These are phyloP conservation scores for Claviceps pusilla DNA, from an alignment of 2,329 filamentous ascomycete genomes.

Conservation along the genomic window DNA sequence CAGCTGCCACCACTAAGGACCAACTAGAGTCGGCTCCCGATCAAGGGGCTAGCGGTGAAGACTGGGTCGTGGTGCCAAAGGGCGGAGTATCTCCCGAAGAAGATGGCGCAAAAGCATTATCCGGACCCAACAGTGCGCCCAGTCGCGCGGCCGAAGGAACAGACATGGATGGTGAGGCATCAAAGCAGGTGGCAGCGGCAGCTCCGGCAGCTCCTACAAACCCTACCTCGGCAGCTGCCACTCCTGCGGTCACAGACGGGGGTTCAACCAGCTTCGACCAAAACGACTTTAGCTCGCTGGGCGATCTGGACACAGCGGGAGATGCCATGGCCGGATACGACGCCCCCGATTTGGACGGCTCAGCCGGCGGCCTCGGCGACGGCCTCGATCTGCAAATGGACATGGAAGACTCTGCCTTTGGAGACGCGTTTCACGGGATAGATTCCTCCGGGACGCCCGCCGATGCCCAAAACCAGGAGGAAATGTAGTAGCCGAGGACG, in stretches of 20 bases:
- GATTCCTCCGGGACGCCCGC: conserved; percentile 25
- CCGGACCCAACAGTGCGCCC: not conserved
- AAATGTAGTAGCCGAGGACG: conserved; percentile 17
- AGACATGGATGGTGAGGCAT: conserved; percentile 1
- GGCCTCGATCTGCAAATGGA: conserved; percentile 48
- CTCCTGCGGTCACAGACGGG: conserved; percentile 27
- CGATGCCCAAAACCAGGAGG: conserved; percentile 19
- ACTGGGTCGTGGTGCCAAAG: conserved; percentile 64
- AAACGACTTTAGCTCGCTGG: conserved; percentile 49
- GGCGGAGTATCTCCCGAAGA: conserved; percentile 33
- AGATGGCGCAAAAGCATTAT: conserved; percentile 7
- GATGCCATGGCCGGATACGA: conserved; percentile 56
- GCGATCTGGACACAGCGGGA: conserved; percentile 54
- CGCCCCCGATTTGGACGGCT: conserved; percentile 34
- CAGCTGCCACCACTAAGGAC: conserved; percentile 22
- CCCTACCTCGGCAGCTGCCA: conserved; percentile 27
- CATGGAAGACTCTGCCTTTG: conserved; percentile 69
- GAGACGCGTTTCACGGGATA: conserved; percentile 62
- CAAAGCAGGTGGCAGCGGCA: conserved; percentile 7
- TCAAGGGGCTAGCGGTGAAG: conserved; percentile 39
- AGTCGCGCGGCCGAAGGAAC: not conserved
- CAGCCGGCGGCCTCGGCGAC: conserved; percentile 33
- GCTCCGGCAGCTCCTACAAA: conserved; percentile 15
- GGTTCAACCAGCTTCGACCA: conserved; percentile 34
- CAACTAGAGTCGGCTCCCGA: conserved; percentile 30